Evolutionary conservation across 2,329 filamentous ascomycete species (phyloP), one percentile per base, ranked within the genome.

Genomic region (Fonsecaea monophora): DNA sequence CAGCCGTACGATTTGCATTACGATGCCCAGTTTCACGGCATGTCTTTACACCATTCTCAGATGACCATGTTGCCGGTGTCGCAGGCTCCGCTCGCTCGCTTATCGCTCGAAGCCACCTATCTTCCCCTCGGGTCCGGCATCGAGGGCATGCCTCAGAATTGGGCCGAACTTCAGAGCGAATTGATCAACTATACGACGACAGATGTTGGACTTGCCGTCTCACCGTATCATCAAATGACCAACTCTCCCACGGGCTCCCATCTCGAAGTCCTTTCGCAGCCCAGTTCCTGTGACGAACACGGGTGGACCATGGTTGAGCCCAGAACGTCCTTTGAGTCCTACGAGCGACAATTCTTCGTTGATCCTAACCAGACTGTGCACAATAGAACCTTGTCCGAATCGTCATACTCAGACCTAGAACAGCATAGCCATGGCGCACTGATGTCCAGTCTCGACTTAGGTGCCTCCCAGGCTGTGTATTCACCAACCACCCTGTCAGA

Each of bases 361-460:
- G 97, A 97, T 79, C 94, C 94, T 1, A 88, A 90, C 69, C 91
- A 97, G 80, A 96, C 93, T 0, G 83, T 98, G 60, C 94, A 97
- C 81, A 86, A 96, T 75, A 88, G 94, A 72, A 94, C 90, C 62
- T 89, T 90, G 74, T 97, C 94, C 3, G 92, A 96, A 74, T 95
- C 92, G 2, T 95, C 91, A 0, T 87, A 89, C 71, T 89, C 91
- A 1, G 90, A 94, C 38, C 87, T 89, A 4, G 85, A 86, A 69
- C 81, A 73, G 78, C 87, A 78, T 83, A 85, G 77, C 21, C 78
- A 78, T 82, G 89, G 75, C 76, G 90, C 83, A 77, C 92, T 81
- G 78, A 92, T 85, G 82, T 88, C 84, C 70, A 95, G 92, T 80
- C 96, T 90, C 73, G 92, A 96, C 77, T 92, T 97, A 73, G 87